phyloP scores from a whole-genome alignment of 2,329 filamentous ascomycete genomes.

The Trichophyton mentagrophytes region DNA sequence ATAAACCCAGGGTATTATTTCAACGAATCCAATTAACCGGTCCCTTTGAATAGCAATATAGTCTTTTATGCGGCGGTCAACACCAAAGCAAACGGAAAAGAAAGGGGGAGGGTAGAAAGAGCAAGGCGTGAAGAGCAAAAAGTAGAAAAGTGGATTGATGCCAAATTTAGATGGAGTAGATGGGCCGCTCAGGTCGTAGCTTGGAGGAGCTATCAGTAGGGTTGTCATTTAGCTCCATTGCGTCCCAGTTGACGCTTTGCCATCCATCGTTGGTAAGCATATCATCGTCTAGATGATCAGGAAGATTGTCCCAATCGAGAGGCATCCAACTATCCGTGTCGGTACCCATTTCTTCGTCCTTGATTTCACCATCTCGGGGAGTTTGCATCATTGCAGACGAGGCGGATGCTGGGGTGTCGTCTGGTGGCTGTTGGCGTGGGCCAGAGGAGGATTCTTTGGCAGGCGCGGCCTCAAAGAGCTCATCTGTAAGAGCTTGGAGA shows the following conservation, averaged over 20 bases:
- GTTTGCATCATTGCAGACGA: conserved; percentile 25
- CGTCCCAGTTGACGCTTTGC: conserved; percentile 27
- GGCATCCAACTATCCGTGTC: conserved; percentile 21
- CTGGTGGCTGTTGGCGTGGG: conserved; percentile 18
- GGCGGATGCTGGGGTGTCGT: conserved; percentile 29
- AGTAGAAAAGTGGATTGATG: background rate
- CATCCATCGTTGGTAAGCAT: conserved; percentile 12
- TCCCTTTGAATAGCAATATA: background rate
- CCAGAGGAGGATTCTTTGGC: conserved; percentile 25
- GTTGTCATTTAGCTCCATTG: conserved; percentile 20
- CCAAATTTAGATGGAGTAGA: conserved; percentile 1
- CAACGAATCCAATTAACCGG: background rate
- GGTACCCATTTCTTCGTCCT: conserved; percentile 20
- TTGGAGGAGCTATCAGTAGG: conserved; percentile 15
- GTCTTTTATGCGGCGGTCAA: background rate
- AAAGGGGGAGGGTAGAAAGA: background rate
- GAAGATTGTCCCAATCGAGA: conserved; percentile 23
- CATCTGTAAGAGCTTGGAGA: too few species aligned
- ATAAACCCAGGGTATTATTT: conserved; percentile 2
- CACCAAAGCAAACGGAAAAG: background rate
- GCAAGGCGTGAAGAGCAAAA: background rate
- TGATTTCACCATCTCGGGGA: conserved; percentile 26
- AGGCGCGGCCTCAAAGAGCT: too few species aligned
- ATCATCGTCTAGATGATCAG: conserved; percentile 18
- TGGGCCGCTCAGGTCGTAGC: background rate